Base-by-base conservation (phyloP, 129 eudicot genomes). In the Helianthus tuberosus region DNA sequence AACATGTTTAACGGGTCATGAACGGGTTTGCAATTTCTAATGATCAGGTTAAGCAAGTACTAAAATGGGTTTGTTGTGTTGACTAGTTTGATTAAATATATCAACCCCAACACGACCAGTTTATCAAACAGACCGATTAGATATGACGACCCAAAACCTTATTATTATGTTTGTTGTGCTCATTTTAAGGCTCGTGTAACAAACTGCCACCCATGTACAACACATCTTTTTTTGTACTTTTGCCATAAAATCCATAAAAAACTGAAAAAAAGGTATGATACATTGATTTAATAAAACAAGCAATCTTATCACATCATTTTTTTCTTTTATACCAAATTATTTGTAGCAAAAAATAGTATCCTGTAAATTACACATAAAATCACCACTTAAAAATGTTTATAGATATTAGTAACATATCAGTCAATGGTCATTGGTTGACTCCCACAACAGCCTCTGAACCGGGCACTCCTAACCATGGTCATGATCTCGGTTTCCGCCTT, bases 351-450 rank as follows among this genome's bases (percentile, higher is more conserved):
- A 91, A 78, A 88, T 91, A 86, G 13, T 92, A 91, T 85, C 46
- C 46, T 39, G 80, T 80, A 71, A 83, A 80, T 82, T 85, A 77
- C 86, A 73, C 68, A 46, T 46, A 81, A 54, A 72, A 78, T 79
- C 84, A 87, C 82, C 86, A 41, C 38, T 62, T 58, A 72, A 79
- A 78, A 75, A 39, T 46, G 39, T 77, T 74, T 59, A 65, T 50
- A 54, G 73, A 61, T 63, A 60, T 69, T 68, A 75, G 53, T 36
- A 43, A 46, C 16, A 20, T 39, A 39, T 92, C 83, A 93, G 66
- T 93, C 96, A 3, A 85, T 83, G 23, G 98, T 93, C 98, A 93
- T 93, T 0, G 98, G 98, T 66, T 87, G 96, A 73, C 94, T 80
- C n/a, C 87, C 72, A 79, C 98, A 93, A 87, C 96, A 93, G 85